phyloP scores from a whole-genome alignment of 306 rosid genomes.

The Cercis canadensis region DNA sequence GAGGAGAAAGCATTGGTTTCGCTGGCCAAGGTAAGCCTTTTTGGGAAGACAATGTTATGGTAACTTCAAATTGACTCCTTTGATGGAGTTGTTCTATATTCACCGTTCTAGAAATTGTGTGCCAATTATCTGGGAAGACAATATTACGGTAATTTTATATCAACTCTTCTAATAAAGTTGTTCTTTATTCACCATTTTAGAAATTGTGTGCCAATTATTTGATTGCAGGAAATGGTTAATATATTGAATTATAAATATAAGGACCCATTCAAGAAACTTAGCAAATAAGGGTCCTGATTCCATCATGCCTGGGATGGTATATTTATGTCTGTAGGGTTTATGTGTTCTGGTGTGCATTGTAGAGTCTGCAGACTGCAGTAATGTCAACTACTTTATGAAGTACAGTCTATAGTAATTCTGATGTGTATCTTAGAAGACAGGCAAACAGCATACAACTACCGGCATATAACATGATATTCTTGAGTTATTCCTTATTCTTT shows the following conservation, averaged over 20 bases:
- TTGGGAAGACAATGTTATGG: neutral
- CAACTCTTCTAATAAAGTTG: neutral
- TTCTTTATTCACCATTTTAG: too few relatives aligned
- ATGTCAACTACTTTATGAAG: neutral
- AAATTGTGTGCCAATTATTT: neutral
- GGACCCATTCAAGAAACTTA: neutral
- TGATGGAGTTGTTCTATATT: too few relatives aligned
- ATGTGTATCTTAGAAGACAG: neutral
- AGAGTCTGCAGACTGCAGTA: neutral
- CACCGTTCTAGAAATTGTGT: too few relatives aligned
- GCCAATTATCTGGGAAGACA: too few relatives aligned
- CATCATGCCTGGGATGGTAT: too few relatives aligned
- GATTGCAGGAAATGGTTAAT: neutral
- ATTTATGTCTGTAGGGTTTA: too few relatives aligned
- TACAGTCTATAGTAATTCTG: neutral
- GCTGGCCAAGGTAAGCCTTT: conserved; percentile 76
- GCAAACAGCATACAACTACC: neutral
- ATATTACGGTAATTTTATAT: too few relatives aligned
- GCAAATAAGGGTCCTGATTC: neutral
- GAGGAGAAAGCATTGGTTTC: conserved; percentile 88
- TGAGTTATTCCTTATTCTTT: too few relatives aligned
- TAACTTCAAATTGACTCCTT: too few relatives aligned
- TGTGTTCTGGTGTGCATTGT: too few relatives aligned
- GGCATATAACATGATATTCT: too few relatives aligned
- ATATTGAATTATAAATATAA: neutral